A percentile compares a stretch with the other conserved stretches of the same genome.
These are phyloP conservation scores for Eremothecium cymbalariae DNA, from an alignment of 1,139 yeast species.

Conservation along the genomic window DNA sequence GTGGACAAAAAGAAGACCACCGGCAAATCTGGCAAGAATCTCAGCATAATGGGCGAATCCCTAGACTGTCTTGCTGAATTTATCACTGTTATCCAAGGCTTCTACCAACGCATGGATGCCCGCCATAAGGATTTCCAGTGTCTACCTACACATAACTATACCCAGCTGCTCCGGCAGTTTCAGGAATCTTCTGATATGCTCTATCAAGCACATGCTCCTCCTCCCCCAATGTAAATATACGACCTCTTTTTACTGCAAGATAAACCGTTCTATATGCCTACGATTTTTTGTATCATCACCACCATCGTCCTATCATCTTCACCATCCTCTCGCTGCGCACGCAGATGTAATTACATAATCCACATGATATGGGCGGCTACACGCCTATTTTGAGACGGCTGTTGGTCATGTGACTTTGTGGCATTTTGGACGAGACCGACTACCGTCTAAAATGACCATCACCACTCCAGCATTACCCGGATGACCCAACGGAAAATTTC, in stretches of 20 bases:
- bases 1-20: slow-evolving; percentile 16
- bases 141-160: slow-evolving; percentile 19
- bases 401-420: too few relatives aligned
- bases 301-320: too few relatives aligned
- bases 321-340: too few relatives aligned
- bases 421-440: too few relatives aligned
- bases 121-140: slow-evolving; percentile 21
- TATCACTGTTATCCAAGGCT: slow-evolving; percentile 26
- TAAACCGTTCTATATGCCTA: too few relatives aligned
- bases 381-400: too few relatives aligned
- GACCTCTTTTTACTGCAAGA: too few relatives aligned
- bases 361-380: too few relatives aligned
- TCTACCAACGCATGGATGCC: slow-evolving; percentile 23
- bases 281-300: too few relatives aligned
- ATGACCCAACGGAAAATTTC: neutral
- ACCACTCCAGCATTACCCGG: slow-evolving; percentile 6
- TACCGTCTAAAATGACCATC: neutral
- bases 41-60: slow-evolving; percentile 36
- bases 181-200: slow-evolving; percentile 25
- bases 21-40: slow-evolving; percentile 30
- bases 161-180: slow-evolving; percentile 19
- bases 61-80: slow-evolving; percentile 34
- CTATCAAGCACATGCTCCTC: slow-evolving; percentile 29
- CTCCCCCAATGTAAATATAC: slow-evolving; percentile 25
- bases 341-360: too few relatives aligned